Evolutionary conservation across 768 basidiomycete genomes (phyloP), one percentile per base, ranked within the genome.

Genomic region (Ephemerocybe angulata): DNA sequence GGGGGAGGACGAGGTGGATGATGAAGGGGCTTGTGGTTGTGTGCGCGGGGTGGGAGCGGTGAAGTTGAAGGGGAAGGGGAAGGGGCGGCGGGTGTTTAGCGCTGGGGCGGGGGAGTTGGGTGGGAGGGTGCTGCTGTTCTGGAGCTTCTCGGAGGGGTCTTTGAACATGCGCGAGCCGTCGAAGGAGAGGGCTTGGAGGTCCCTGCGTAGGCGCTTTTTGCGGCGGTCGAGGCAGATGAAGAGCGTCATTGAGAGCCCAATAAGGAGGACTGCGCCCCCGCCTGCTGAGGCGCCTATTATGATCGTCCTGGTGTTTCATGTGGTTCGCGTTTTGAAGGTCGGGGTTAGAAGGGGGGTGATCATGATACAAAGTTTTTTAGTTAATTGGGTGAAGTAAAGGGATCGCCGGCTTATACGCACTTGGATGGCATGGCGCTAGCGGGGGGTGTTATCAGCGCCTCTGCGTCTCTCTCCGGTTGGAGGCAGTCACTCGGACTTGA

Each of bases 271-370:
- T 7, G 73, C 64, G 28, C 64, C 69, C n/a, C 73, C 73, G 30
- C 72, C 78, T 31, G 74, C 65, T 33, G 75, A 69, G 31, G 76
- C 66, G 5, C 78, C 79, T 47, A 84, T 77, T 50, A 81, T 69
- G 10, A 76, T 70, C 22, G 65, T 65, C n/a, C n/a, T n/a, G n/a
- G n/a, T n/a, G n/a, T n/a, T n/a, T n/a, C n/a, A n/a, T n/a, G n/a
- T n/a, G n/a, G n/a, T n/a, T n/a, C n/a, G n/a, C n/a, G n/a, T 57
- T 79, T 85, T 19, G 48, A 35, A 13, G 24, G 15, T 22, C 27
- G 41, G 17, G 47, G 25, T 37, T 21, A 24, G 33, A n/a, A 33
- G 30, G 52, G 33, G 10, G 29, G 50, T 8, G n/a, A n/a, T n/a
- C n/a, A n/a, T n/a, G n/a, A n/a, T n/a, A n/a, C n/a, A n/a, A n/a